Evolutionary conservation across 148 eudicot genomes (phyloP), one percentile per base, ranked within the genome.

Genomic region (Pouteria glomerata): DNA sequence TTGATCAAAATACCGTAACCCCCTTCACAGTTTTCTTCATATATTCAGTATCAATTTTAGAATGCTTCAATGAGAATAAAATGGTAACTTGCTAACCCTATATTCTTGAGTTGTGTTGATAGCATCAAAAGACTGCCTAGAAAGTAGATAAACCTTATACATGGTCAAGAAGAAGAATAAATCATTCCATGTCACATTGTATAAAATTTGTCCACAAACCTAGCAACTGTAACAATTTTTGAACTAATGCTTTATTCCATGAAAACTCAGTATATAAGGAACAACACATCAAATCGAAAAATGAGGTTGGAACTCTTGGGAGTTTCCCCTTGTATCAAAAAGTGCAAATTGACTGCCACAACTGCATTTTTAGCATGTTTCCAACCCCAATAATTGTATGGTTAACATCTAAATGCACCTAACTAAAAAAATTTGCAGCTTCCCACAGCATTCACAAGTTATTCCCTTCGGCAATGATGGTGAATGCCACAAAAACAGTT

Each of bases 201-300:
- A 60, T 21, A 21, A 48, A 6, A 14, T 24, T 45, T 23, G 50
- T 14, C 24, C 0, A 2, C 27, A 5, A 45, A 30, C 23, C 44
- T 24, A 31, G 68, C 21, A 45, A 72, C 31, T 61, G 44, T 21
- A 50, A 61, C 48, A 16, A 50, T 31, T 64, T 39, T 65, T 37
- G 23, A 73, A 62, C 55, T 35, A 35, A 23, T 15, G 69, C 18
- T 76, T 73, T 73, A 77, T 73, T 77, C n/a, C 64, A 77, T 35
- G 68, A 77, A 69, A 66, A 48, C 55, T 35, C 33, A 57, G 31
- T 16, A 42, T 66, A 66, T 51, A 67, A 72, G 47, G 67, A 51
- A 58, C 73, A 68, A n/a, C 71, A 37, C 33, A 47, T 68, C 19
- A 44, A 21, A 61, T 42, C 2, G 73, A 78, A 61, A 42, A 53